These are phyloP conservation scores for Candida neerlandica DNA, from an alignment of 1,139 yeast genomes.

Conservation along the genomic window DNA sequence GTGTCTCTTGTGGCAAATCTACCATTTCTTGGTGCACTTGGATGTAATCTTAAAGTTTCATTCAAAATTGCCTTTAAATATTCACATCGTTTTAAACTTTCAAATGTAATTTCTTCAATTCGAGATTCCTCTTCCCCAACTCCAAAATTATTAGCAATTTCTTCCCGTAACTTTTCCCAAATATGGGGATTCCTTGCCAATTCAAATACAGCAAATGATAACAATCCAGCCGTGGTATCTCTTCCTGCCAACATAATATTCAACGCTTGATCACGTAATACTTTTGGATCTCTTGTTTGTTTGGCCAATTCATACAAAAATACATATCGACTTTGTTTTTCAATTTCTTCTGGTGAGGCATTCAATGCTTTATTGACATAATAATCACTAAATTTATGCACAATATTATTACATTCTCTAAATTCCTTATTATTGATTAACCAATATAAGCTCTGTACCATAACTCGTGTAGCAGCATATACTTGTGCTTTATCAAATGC, in stretches of 20 bases:
- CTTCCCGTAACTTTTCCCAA: slow-evolving; percentile 35
- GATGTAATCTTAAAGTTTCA: slow-evolving; percentile 53
- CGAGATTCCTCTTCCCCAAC: not conserved
- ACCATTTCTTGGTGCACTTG: slow-evolving; percentile 53
- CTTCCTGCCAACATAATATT: slow-evolving; percentile 50
- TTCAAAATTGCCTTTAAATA: slow-evolving; percentile 50
- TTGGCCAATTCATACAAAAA: slow-evolving; percentile 49
- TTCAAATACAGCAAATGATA: slow-evolving; percentile 45
- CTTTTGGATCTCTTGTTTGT: slow-evolving; percentile 44
- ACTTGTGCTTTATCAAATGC: slow-evolving; percentile 34
- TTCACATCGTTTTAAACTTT: slow-evolving; percentile 46
- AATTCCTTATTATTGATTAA: slow-evolving; percentile 27
- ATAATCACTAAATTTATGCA: slow-evolving; percentile 31
- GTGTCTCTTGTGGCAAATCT: slow-evolving; percentile 47
- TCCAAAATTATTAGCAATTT: slow-evolving; percentile 34
- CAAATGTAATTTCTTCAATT: slow-evolving; percentile 28
- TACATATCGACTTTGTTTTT: slow-evolving; percentile 33
- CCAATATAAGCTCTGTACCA: slow-evolving; percentile 32
- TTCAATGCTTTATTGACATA: slow-evolving; percentile 34
- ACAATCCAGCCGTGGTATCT: slow-evolving; percentile 50
- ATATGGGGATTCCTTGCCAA: slow-evolving; percentile 43
- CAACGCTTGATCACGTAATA: slow-evolving; percentile 47
- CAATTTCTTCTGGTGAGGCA: slow-evolving; percentile 27
- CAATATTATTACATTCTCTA: slow-evolving; percentile 20
- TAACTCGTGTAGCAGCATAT: slow-evolving; percentile 30